Base-by-base conservation (phyloP, 2,329 filamentous ascomycete species). In the Meredithiella fracta region DNA sequence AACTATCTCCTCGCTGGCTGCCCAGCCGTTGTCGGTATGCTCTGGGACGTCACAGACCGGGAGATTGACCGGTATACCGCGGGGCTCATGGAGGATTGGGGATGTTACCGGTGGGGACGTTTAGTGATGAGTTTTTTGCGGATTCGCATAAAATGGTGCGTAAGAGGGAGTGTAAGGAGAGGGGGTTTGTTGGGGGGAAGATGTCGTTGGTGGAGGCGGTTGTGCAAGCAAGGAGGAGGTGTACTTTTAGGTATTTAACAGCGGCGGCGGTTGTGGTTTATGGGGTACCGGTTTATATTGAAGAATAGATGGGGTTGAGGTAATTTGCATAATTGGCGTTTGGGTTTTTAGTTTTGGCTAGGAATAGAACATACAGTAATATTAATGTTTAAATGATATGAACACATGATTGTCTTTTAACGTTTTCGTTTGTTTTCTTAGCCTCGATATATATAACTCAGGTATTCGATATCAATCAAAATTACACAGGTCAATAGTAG, bases 41-140 rank as follows among this genome's bases (percentile, higher is more conserved):
- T 98, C 38, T 98, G 92, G 92, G 92, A 98, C 67, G 92, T 98
- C 52, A 98, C 92, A 8, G 92, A 98, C 67, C 86, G 86, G 64
- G 92, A 98, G 67, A 95, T 96, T 66, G 94, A 98, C 70, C 85
- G 90, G 17, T 94, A 95, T 67, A 86, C 90, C 0, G 80, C 83
- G 34, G 75, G 77, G 25, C 73, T 85, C 2, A 85, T 95, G 66
- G 85, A 92, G 65, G 77, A 84, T 63, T 98, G 92, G 92, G 92
- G 92, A 67, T 98, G 5, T 72, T 85, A 54, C 64, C 68, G 1
- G 62, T 62, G 67, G 75, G 75, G 58, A 67, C 72, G 6, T 75
- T 72, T 60, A 65, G 67, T 31, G 58, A 50, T 11, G 47, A 65
- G 51, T 69, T 73, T 56, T 83, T 77, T 54, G 70, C 97, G 59